Evolutionary conservation across 2,329 filamentous ascomycete species (phyloP), one percentile per base, ranked within the genome.

Genomic region (Beauveria sp.): DNA sequence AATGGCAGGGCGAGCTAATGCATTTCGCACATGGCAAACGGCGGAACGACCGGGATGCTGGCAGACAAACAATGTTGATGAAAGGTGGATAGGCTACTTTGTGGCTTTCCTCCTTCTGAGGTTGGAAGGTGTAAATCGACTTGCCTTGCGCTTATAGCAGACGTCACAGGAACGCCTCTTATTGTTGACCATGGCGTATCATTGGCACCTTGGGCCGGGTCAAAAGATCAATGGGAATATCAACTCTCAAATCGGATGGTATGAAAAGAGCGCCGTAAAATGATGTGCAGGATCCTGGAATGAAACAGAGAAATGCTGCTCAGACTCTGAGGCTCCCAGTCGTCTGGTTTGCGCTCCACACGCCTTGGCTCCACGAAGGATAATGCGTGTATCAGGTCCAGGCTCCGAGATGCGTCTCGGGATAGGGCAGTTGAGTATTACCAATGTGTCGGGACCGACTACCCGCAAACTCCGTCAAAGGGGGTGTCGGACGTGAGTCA

Each of bases 91-190:
- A 46, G 58, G 10, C n/a, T 42, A 38, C 26, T 53, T 26, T 26
- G 48, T 52, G 49, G 58, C 49, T 31, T 38, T 38, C 3, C 9
- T 16, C 10, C 24, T 20, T 14, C 20, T 52, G 38, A 16, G 48
- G 42, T 10, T 22, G 16, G 43, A 46, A 7, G 12, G 48, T 12
- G 31, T 18, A 16, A 5, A 26, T n/a, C 10, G 12, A 52, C 48
- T 60, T 71, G 78, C 79, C 77, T 81, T 82, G 67, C 77, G 71
- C 65, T 71, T 75, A 66, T 80, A 77, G 64, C 79, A 82, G 18
- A 78, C 76, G 65, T 82, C 79, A 65, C 79, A 82, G 14, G 79
- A 79, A 61, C 67, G 65, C 43, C 65, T 56, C 49, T 56, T 46
- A 3, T 57, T 64, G 43, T 58, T 63, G 7, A 55, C 60, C 61